Evolutionary conservation across 306 rosid species (phyloP).

Genomic region (Cicer chorassanicum): DNA sequence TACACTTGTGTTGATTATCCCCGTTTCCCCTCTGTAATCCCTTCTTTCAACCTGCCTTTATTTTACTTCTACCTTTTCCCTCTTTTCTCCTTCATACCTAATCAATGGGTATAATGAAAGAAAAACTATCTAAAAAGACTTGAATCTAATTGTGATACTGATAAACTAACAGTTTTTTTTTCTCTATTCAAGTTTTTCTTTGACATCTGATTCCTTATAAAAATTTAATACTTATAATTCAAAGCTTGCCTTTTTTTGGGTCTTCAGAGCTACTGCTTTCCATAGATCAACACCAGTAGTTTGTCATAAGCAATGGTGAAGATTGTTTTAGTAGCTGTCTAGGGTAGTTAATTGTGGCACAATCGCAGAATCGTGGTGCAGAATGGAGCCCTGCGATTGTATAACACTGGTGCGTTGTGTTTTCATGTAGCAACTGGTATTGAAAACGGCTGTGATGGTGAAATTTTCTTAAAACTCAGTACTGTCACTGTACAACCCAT

Average conservation of each 20-base stretch:
- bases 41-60: too few species aligned
- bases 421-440: neutral
- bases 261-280: neutral
- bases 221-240: neutral
- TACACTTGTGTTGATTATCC: too few species aligned
- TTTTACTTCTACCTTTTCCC: too few species aligned
- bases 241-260: neutral
- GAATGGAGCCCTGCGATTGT: neutral
- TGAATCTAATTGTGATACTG: neutral
- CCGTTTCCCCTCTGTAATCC: too few species aligned
- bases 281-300: neutral
- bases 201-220: constrained; percentile 10
- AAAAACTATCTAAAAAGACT: too few species aligned
- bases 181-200: neutral
- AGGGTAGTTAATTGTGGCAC: neutral
- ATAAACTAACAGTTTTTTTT: neutral
- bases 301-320: constrained; percentile 6
- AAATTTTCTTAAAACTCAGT: neutral
- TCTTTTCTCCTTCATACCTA: too few species aligned
- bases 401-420: neutral
- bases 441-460: neutral
- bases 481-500: neutral
- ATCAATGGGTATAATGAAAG: too few species aligned
- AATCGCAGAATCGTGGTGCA: neutral
- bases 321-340: neutral